A percentile compares a stretch with the other conserved stretches of the same genome.
Evolutionary conservation across 495 filamentous ascomycete genomes (phyloP).

Genomic region (Talaromyces nanjingensis): DNA sequence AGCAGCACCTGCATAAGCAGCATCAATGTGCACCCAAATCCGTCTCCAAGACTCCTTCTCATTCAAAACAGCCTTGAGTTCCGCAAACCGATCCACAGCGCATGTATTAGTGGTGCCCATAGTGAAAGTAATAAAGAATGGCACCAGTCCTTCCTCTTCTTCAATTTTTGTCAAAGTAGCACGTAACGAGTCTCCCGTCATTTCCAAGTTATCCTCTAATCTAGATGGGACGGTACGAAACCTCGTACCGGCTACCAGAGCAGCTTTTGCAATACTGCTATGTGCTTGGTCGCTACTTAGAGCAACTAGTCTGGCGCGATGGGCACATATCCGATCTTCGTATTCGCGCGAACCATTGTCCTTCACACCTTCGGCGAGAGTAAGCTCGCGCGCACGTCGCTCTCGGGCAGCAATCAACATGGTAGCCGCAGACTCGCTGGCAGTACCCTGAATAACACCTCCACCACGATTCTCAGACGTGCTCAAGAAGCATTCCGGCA

Average conservation of each 20-base stretch:
- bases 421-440: slow-evolving; percentile 81
- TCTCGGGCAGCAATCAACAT: slow-evolving; percentile 88
- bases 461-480: slow-evolving; percentile 67
- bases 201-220: slow-evolving; percentile 55
- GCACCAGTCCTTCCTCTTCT: slow-evolving; percentile 59
- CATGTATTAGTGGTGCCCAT: slow-evolving; percentile 86
- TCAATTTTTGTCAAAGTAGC: slow-evolving; percentile 52
- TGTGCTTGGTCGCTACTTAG: slow-evolving; percentile 76
- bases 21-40: slow-evolving; percentile 95
- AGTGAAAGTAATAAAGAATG: slow-evolving; percentile 81
- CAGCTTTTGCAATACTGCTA: slow-evolving; percentile 78
- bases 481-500: slow-evolving; percentile 73
- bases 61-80: slow-evolving; percentile 57
- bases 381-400: slow-evolving; percentile 54
- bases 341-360: slow-evolving; percentile 33
- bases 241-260: slow-evolving; percentile 75
- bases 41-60: slow-evolving; percentile 51
- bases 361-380: slow-evolving; percentile 40
- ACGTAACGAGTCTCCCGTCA: slow-evolving; percentile 60
- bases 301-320: slow-evolving; percentile 68
- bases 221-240: slow-evolving; percentile 60
- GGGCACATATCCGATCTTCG: slow-evolving; percentile 54
- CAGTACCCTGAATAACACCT: slow-evolving; percentile 92
- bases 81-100: slow-evolving; percentile 72
- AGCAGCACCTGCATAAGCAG: slow-evolving; percentile 85